Percentiles rank a stretch among this genome's conserved stretches.
phyloP scores from a whole-genome alignment of 208 protist species.

The Porcisia deanei region DNA sequence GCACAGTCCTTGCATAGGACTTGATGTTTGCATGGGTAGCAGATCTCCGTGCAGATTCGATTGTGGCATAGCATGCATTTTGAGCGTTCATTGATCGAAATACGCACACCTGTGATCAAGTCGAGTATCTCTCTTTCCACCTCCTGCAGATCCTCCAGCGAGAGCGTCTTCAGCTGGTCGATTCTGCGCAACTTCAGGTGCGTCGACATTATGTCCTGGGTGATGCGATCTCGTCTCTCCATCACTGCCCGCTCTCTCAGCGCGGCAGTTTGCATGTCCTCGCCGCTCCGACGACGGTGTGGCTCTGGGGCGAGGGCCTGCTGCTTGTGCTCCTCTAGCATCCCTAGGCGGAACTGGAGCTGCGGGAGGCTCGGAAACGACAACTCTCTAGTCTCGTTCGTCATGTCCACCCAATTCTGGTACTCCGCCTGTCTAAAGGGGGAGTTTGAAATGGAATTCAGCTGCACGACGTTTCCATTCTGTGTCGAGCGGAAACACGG shows the following conservation, averaged over 20 bases:
- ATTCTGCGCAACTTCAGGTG: conserved; percentile 69
- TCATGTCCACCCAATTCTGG: conserved; percentile 82
- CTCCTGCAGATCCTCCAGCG: conserved; percentile 79
- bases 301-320: conserved; percentile 59
- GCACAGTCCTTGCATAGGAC: conserved; percentile 88
- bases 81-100: conserved; percentile 81
- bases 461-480: conserved; percentile 89
- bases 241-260: conserved; percentile 46
- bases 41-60: conserved; percentile 80
- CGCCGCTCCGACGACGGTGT: conserved; percentile 53
- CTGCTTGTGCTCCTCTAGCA: conserved; percentile 88
- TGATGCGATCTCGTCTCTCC: conserved; percentile 37
- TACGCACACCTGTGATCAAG: conserved; percentile 67
- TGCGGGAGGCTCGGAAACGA: conserved; percentile 73
- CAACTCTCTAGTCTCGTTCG: conserved; percentile 38
- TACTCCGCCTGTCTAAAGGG: conserved; percentile 86
- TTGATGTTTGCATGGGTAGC: conserved; percentile 91
- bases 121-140: conserved; percentile 83
- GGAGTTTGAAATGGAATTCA: conserved; percentile 92
- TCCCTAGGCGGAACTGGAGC: conserved; percentile 80
- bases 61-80: conserved; percentile 86
- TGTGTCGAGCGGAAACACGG: conserved; percentile 83
- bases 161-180: conserved; percentile 45
- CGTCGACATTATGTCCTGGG: conserved; percentile 54
- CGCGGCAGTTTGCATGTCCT: conserved; percentile 47